Evolutionary conservation across 129 eudicot genomes (phyloP), one percentile per base, ranked within the genome.

Genomic region (Arctium lappa): DNA sequence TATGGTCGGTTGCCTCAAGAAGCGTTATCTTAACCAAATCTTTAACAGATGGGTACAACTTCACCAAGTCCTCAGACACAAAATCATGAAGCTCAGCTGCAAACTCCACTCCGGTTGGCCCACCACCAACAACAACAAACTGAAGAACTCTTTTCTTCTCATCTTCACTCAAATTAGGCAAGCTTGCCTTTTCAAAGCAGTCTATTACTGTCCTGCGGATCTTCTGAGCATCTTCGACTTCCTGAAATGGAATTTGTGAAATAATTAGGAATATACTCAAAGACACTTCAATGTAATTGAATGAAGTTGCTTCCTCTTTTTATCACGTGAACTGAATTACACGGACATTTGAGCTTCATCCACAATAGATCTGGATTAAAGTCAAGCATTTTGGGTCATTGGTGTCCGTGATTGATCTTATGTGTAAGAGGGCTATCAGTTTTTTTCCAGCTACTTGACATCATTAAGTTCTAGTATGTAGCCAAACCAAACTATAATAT

Each of bases 31-130:
- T 91, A 31, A 90, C 98, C 69, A 91, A 87, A 81, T 90, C 89
- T 87, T 91, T 94, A 29, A 87, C 91, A 33, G 88, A 79, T 33
- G 98, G 98, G 75, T 94, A 94, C 78, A 94, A 66, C 80, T 86
- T 94, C 38, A 90, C 90, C 74, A 94, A 74, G 87, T 94, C 98
- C 84, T 91, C 98, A 18, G 89, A 90, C 80, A 94, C 88, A 80
- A 86, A 94, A 85, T 94, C 98, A 81, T 94, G 98, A 82, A 94
- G 97, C 80, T 91, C 97, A 29, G 98, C 98, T 8, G 98, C 97
- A 87, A 94, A 94, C 89, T 94, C 98, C 36, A 94, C 98, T 74
- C 98, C 98, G 6, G 97, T 91, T 65, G 98, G 98, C 31, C 98
- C 98, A 33, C 98, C 98, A 80, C 98, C 98, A 76, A 94, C 98